A percentile compares a stretch with the other conserved stretches of the same genome.
These are phyloP conservation scores for Verticillium isaacii DNA, from an alignment of 2,329 filamentous ascomycete species.

Conservation along the genomic window DNA sequence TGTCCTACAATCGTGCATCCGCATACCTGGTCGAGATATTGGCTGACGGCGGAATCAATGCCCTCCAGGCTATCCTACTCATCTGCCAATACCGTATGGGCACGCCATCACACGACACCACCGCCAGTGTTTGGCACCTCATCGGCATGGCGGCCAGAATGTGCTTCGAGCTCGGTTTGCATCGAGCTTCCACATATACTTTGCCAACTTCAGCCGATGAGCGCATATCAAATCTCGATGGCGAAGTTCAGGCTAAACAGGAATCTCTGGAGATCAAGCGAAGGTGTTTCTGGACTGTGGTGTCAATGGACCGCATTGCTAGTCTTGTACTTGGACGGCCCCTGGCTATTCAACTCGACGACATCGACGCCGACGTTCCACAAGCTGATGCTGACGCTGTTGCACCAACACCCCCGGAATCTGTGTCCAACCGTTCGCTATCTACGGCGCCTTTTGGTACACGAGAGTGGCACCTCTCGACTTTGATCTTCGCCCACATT, in stretches of 20 bases:
- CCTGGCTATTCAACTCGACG: constrained; percentile 33
- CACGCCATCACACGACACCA: constrained; percentile 30
- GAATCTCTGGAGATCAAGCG: constrained; percentile 28
- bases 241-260: not conserved
- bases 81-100: constrained; percentile 38
- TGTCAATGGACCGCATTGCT: constrained; percentile 31
- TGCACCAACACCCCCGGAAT: constrained; percentile 10
- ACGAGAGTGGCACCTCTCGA: constrained; percentile 10
- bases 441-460: not conserved
- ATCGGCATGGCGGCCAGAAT: constrained; percentile 35
- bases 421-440: not conserved
- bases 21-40: constrained; percentile 30
- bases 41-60: constrained; percentile 25
- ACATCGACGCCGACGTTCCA: constrained; percentile 32
- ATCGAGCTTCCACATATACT: constrained; percentile 29
- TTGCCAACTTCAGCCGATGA: not conserved
- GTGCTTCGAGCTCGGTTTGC: constrained; percentile 34
- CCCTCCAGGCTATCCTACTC: constrained; percentile 34
- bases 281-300: constrained; percentile 37
- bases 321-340: constrained; percentile 33
- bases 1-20: constrained; percentile 33
- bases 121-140: constrained; percentile 37
- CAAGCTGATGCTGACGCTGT: constrained; percentile 15
- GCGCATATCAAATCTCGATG: not conserved
- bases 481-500: constrained; percentile 31